Evolutionary conservation across 2,329 filamentous ascomycete species (phyloP).

Genomic region (Chaetothyriales sp.): DNA sequence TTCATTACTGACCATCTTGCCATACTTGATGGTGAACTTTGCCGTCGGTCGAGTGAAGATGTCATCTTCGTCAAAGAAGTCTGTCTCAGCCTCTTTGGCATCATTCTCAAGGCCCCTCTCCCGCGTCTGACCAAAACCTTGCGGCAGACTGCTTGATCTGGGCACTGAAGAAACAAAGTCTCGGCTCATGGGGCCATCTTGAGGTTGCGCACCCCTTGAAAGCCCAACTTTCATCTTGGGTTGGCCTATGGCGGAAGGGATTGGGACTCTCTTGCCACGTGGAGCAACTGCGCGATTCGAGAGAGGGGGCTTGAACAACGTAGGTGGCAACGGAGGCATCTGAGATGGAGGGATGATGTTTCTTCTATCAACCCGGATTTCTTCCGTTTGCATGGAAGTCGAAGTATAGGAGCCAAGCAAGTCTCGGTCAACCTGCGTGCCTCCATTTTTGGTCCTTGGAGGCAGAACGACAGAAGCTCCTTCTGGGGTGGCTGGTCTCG

Average conservation of each 20-base stretch:
- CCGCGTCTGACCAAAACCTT: conserved; percentile 44
- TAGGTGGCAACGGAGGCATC: conserved; percentile 60
- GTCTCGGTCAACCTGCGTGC: conserved; percentile 59
- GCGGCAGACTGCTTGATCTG: conserved; percentile 72
- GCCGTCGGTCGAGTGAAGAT: conserved; percentile 32
- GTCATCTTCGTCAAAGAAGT: conserved; percentile 29
- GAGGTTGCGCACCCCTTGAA: neutral
- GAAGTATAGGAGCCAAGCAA: conserved; percentile 36
- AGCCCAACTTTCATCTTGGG: neutral
- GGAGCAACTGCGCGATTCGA: conserved; percentile 18
- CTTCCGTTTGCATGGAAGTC: conserved; percentile 69
- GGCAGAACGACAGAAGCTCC: conserved; percentile 54
- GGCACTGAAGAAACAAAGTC: neutral
- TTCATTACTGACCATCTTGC: conserved; percentile 29
- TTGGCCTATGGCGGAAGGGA: neutral
- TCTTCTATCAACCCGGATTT: conserved; percentile 71
- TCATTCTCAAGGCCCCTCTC: conserved; percentile 38
- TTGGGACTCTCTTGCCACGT: conserved; percentile 28
- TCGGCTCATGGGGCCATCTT: neutral
- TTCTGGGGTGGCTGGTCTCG: conserved; percentile 66
- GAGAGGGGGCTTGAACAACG: conserved; percentile 26
- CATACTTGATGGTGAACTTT: conserved; percentile 29
- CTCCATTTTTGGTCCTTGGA: conserved; percentile 65
- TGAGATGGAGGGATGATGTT: conserved; percentile 61
- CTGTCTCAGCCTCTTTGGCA: conserved; percentile 35